Percentiles rank a stretch among this genome's conserved stretches.
Conservation (phyloP, 2,329 filamentous ascomycete genomes). For the Aspergillus sojae region DNA sequence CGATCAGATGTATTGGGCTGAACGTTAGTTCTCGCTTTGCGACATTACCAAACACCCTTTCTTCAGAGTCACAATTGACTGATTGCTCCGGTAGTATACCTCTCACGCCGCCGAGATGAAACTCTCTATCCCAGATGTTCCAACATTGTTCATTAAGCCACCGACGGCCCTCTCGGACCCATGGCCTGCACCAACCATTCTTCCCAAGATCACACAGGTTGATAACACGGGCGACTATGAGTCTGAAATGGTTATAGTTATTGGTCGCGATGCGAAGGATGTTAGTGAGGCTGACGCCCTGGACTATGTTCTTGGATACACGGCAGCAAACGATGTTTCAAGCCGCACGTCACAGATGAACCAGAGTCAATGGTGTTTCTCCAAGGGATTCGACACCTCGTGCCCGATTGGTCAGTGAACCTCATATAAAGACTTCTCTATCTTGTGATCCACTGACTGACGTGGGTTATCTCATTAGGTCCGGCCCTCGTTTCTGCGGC, state of each 20-base stretch:
- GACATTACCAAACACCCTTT: background rate
- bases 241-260: constrained; percentile 60
- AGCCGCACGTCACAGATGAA: constrained; percentile 59
- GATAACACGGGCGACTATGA: constrained; percentile 63
- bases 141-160: constrained; percentile 63
- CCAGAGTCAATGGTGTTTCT: constrained; percentile 60
- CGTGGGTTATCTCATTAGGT: constrained; percentile 30
- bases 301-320: constrained; percentile 66
- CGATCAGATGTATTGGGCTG: constrained; percentile 62
- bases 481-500: constrained; percentile 53
- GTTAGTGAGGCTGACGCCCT: constrained; percentile 59
- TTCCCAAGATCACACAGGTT: constrained; percentile 57
- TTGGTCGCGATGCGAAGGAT: constrained; percentile 57
- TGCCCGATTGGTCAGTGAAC: constrained; percentile 52
- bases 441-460: background rate
- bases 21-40: constrained; percentile 44
- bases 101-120: constrained; percentile 57
- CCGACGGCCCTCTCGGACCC: constrained; percentile 57
- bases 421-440: no score
- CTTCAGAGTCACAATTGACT: background rate
- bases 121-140: constrained; percentile 56
- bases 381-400: constrained; percentile 61
- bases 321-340: constrained; percentile 65
- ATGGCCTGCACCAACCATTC: constrained; percentile 52
- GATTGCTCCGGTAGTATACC: constrained; percentile 43